These are phyloP conservation scores for Camelina hispida DNA, from an alignment of 345 rosid species.

Conservation along the genomic window DNA sequence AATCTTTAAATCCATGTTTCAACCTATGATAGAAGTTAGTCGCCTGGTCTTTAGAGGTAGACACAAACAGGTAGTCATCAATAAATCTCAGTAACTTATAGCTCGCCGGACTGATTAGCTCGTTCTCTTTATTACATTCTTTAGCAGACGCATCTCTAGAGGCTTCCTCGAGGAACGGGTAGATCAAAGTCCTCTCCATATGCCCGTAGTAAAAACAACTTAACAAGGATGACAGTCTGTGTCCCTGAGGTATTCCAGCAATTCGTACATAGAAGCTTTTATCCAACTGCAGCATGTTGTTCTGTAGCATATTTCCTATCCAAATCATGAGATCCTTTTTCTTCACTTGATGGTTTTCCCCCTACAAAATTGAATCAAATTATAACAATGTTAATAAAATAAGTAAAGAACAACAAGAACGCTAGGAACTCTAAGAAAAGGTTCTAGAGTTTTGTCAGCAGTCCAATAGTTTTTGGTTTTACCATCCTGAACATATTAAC, in stretches of 20 bases:
- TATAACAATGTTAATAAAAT: conserved; percentile 5
- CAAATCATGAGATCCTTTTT: conserved; percentile 49
- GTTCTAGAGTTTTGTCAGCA: neutral
- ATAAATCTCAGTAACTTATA: conserved; percentile 67
- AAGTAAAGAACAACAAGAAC: conserved; percentile 1
- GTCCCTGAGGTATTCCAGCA: conserved; percentile 88
- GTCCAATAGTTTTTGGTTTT: conserved; percentile 10
- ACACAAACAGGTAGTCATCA: conserved; percentile 80
- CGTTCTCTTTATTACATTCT: conserved; percentile 31
- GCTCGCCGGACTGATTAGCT: conserved; percentile 39
- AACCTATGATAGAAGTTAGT: conserved; percentile 55
- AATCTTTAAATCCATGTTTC: conserved; percentile 65
- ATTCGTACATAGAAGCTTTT: conserved; percentile 62
- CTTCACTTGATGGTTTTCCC: conserved; percentile 41
- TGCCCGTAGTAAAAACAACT: conserved; percentile 85
- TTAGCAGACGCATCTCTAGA: conserved; percentile 35
- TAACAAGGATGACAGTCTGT: conserved; percentile 68
- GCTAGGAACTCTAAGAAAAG: conserved; percentile 1
- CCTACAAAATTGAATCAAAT: conserved; percentile 50
- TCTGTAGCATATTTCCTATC: conserved; percentile 62
- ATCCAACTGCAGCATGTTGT: conserved; percentile 60
- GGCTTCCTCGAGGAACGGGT: conserved; percentile 64
- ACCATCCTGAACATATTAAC: neutral
- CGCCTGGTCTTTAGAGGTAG: conserved; percentile 78
- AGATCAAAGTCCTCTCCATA: conserved; percentile 68